Base-by-base conservation (phyloP, 495 filamentous ascomycete species). In the Neurospora sp. region DNA sequence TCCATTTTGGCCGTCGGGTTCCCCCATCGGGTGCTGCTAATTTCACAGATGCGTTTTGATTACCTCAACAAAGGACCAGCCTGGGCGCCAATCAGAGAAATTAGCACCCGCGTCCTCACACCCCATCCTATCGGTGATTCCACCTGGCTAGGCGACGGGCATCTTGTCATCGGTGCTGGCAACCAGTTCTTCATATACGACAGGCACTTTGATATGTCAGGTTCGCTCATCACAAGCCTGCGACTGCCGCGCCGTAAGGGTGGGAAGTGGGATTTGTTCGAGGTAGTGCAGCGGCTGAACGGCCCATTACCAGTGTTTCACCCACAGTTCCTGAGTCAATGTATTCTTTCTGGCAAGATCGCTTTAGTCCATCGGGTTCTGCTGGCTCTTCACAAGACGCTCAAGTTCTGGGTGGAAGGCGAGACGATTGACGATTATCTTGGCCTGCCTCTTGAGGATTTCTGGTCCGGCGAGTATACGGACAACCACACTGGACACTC, bases 41-140 rank as follows among this genome's bases (percentile, higher is more conserved):
- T 97, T n/a, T 90, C 92, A 31, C 94, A 98, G 80, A 90, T 97
- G 83, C 91, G 95, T 31, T 98, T 95, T 78, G 95, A 98, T 79
- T 97, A 98, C 77, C 83, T 97, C 48, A 92, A 95, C 73, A 89
- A 93, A 71, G 91, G 90, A n/a, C 92, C 94, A 7, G 93, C 94
- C 3, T 98, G 95, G 95, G 92, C 92, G 12, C 84, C 90, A 27
- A 91, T 97, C 73, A 83, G 93, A 73, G 92, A 97, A 77, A 92
- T 97, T 48, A 89, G 86, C 76, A 96, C 93, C 70, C 86, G 90
- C 70, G 90, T 94, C 73, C 85, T 94, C 46, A 97, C 95, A 35
- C 93, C 94, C 48, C 93, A 97, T 78, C 94, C 93, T 1, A 97
- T 99, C 72, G 93, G 93, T 5, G 95, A 97, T 76, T 95, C 94